These are phyloP conservation scores for Pulveroboletus sp. DNA, from an alignment of 768 basidiomycete genomes.

Conservation along the genomic window DNA sequence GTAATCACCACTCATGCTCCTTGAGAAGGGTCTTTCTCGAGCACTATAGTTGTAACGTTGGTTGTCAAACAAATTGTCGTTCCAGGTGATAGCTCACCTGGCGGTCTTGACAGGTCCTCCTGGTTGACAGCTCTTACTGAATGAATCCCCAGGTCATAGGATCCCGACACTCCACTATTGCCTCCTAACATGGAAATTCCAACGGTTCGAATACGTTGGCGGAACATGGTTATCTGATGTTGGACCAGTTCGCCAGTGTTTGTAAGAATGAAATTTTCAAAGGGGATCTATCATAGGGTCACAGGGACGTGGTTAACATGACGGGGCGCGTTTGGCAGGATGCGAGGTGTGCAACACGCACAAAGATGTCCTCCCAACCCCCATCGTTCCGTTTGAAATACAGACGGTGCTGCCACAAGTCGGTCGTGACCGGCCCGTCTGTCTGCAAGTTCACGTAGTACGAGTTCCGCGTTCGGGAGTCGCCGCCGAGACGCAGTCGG, in stretches of 20 bases:
- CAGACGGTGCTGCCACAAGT: constrained; percentile 95
- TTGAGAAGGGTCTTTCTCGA: constrained; percentile 27
- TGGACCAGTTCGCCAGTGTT: constrained; percentile 68
- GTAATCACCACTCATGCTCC: constrained; percentile 12
- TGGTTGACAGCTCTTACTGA: constrained; percentile 79
- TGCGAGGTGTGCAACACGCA: constrained; percentile 43
- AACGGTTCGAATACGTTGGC: constrained; percentile 70
- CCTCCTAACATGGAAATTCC: constrained; percentile 88
- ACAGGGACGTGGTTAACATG: constrained; percentile 1
- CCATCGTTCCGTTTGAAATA: constrained; percentile 64
- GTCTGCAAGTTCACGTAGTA: constrained; percentile 95
- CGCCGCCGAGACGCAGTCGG: constrained; percentile 72
- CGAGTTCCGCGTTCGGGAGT: constrained; percentile 71
- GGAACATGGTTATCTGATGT: constrained; percentile 70
- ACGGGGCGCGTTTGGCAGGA: not conserved
- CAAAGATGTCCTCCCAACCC: constrained; percentile 80
- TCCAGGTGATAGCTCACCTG: constrained; percentile 22
- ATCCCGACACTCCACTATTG: constrained; percentile 67
- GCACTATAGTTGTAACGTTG: constrained; percentile 7
- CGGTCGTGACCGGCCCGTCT: constrained; percentile 71
- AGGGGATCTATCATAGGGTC: constrained; percentile 62
- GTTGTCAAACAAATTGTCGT: not conserved
- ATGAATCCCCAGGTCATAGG: constrained; percentile 80
- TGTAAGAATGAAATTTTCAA: constrained; percentile 69
- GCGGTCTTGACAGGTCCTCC: constrained; percentile 46